Base-by-base conservation (phyloP, 2,329 filamentous ascomycete species). In the Epichloe elymi region DNA sequence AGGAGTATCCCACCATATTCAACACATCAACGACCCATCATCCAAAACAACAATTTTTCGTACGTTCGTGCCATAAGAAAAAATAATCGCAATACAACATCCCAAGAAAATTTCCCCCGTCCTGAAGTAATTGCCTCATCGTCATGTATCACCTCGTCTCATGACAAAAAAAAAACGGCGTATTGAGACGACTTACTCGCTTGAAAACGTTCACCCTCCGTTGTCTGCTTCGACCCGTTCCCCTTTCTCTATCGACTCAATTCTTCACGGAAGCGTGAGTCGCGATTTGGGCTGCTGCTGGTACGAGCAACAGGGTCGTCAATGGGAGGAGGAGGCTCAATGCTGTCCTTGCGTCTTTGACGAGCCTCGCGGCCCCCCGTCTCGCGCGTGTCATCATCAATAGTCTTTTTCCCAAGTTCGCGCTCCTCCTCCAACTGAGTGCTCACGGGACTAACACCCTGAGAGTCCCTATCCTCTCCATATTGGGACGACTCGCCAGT, bases 241-340 rank as follows among this genome's bases (percentile, higher is more conserved):
- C 26, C 30, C 30, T 30, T 26, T 38, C 23, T 45, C 37, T 44
- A 65, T 35, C 55, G 58, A 42, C 66, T 60, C 51, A 82, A 71
- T 55, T 76, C 74, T 65, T 84, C 80, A 46, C 68, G 69, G 56
- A 84, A 84, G 57, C 70, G 75, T 39, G 79, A 80, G 54, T 78
- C 76, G 49, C 79, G 67, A 4, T 66, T 72, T 0, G 78, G 77
- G 61, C 77, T 82, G 48, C 69, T 70, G 45, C 71, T 71, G 46
- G 68, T 66, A n/a, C 64, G 62, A 19, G 56, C 56, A 0, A 58
- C 60, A 15, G 61, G 57, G 12, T 68, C 67, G 36, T 56, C 59
- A 7, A 73, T 63, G 2, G 60, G 63, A 12, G 61, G 60, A 1
- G 72, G 73, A 8, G 71, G 66, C 23, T 65, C 65, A 12, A 73